Evolutionary conservation across 2,329 filamentous ascomycete species (phyloP).

Genomic region (Ceratocystis diversiconidia): DNA sequence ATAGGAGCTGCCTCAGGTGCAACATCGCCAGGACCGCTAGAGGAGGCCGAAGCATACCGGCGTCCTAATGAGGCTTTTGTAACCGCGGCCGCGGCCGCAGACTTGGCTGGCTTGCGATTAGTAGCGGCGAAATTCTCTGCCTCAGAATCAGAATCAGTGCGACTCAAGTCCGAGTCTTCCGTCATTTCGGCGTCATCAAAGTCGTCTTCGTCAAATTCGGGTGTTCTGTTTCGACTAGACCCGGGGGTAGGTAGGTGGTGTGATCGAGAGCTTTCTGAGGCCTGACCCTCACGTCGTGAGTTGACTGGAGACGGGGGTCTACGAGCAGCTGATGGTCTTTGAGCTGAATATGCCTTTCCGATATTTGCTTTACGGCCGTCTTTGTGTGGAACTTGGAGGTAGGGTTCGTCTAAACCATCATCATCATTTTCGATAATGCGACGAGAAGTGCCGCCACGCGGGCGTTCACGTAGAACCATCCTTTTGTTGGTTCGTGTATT

Average conservation of each 20-base stretch:
- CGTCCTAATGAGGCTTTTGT: background rate
- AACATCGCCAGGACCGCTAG: background rate
- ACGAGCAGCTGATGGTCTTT: constrained; percentile 3
- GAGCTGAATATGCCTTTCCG: background rate
- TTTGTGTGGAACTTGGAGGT: constrained; percentile 5
- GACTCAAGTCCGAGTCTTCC: constrained; percentile 7
- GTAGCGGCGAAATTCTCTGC: background rate
- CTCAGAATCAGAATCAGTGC: background rate
- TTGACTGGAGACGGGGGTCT: constrained; percentile 12
- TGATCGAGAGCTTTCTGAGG: constrained; percentile 15
- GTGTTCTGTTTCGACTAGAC: constrained; percentile 15
- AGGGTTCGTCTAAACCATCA: constrained; percentile 4
- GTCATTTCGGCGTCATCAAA: constrained; percentile 7
- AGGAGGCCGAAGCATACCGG: background rate
- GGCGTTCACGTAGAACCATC: background rate
- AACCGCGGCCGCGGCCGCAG: background rate
- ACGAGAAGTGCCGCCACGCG: constrained; percentile 6
- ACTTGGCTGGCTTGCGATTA: background rate
- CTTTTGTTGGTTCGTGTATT: background rate
- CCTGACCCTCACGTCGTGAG: constrained; percentile 10
- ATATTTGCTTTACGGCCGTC: background rate
- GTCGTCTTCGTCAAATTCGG: constrained; percentile 12
- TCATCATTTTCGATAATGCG: constrained; percentile 10
- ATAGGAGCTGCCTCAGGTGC: background rate
- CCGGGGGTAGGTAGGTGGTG: constrained; percentile 13